Percentiles rank a stretch among this genome's conserved stretches.
Conservation (phyloP, 345 rosid genomes). For the Eucalyptus cloeziana region DNA sequence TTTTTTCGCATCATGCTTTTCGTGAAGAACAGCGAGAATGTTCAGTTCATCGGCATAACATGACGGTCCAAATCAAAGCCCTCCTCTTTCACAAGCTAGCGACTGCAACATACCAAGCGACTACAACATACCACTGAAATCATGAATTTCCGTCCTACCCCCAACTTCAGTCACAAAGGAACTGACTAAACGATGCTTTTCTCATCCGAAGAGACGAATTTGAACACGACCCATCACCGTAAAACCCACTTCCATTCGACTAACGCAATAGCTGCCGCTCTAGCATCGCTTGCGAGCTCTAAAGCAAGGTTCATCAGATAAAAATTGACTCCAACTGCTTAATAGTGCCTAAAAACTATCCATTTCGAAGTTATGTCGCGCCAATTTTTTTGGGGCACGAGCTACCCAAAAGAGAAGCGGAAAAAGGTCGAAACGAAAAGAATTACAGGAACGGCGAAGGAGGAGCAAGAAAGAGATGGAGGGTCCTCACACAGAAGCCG, state of each 20-base stretch:
- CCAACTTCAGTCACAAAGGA: not conserved
- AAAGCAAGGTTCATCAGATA: not conserved
- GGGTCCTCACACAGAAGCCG: conserved; percentile 69
- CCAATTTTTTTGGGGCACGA: not conserved
- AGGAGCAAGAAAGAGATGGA: conserved; percentile 8
- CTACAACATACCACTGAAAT: not conserved
- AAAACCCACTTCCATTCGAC: not conserved
- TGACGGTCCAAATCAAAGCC: not conserved
- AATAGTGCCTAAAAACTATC: not conserved
- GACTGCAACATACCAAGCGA: not conserved
- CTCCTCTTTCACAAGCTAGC: not conserved
- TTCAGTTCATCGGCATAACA: not conserved
- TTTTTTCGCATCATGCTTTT: not conserved
- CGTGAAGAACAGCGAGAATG: not conserved
- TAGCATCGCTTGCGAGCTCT: not conserved
- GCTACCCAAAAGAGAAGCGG: not conserved
- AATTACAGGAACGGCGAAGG: not conserved
- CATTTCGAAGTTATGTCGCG: not conserved
- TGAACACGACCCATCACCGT: not conserved
- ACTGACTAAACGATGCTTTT: not conserved
- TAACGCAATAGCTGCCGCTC: not conserved
- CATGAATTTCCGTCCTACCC: not conserved
- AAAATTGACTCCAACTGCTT: not conserved
- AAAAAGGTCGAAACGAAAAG: not conserved
- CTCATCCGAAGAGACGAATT: not conserved